Conservation (phyloP, 306 rosid species). For the Crataegus laevigata region DNA sequence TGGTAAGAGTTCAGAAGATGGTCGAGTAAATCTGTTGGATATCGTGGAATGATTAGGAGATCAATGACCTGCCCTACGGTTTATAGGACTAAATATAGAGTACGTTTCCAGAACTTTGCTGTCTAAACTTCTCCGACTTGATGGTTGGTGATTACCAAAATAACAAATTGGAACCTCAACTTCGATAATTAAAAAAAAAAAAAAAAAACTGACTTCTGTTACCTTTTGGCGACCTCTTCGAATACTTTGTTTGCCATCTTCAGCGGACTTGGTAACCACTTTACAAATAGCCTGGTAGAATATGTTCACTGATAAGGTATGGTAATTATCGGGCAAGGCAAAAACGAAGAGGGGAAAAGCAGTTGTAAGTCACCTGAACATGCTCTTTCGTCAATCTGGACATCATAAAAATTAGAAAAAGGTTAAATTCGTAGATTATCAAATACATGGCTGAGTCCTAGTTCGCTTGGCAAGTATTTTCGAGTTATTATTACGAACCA, state of each 20-base stretch:
- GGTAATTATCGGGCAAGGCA: not conserved
- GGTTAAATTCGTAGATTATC: constrained; percentile 16
- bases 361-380: constrained; percentile 50
- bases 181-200: no score
- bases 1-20: not conserved
- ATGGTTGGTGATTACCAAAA: not conserved
- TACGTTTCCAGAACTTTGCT: not conserved
- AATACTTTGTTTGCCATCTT: constrained; percentile 79
- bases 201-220: not conserved
- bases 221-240: constrained; percentile 96
- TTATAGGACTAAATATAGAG: not conserved
- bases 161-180: no score
- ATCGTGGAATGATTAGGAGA: not conserved
- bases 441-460: not conserved
- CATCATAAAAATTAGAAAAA: constrained; percentile 15
- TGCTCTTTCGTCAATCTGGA: constrained; percentile 92
- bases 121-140: not conserved
- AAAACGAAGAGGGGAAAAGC: constrained; percentile 6
- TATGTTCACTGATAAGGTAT: constrained; percentile 14
- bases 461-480: not conserved
- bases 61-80: not conserved
- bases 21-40: not conserved
- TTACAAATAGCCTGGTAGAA: constrained; percentile 62
- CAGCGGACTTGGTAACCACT: constrained; percentile 73
- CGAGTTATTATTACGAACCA: not conserved